Base-by-base conservation (phyloP, 2,329 filamentous ascomycete genomes). In the Ceratocystis ficicola region DNA sequence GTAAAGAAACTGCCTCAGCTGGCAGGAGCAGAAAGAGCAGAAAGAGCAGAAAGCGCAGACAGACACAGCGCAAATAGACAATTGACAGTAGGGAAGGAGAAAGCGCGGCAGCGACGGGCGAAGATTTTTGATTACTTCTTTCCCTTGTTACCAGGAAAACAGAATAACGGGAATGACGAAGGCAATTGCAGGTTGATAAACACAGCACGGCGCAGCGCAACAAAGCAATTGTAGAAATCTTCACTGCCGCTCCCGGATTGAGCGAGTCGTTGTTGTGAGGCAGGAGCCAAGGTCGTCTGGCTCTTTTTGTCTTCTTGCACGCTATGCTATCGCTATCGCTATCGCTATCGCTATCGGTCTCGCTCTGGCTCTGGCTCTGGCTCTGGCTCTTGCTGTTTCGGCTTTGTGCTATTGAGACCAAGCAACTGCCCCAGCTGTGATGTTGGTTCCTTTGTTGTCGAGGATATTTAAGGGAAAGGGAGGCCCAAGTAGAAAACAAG, bases 101-200 rank as follows among this genome's bases (percentile, higher is more conserved):
- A 59, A 5, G 17, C 28, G 55, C 55, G 30, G 55, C 12, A 17
- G 28, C 55, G 30, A 36, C 12, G 28, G 17, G 52, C 1, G 28
- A 7, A 3, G 20, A 25, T 28, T 6, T 25, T 17, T 4, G 15
- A 30, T 8, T n/a, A 20, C 22, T n/a, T 5, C 12, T 30, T 59
- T 36, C 55, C 55, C 25, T 59, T 15, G 25, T 59, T 59, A 17
- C 17, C 55, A 36, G 30, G 55, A 36, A n/a, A 15, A 59, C 6
- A 36, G 17, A 15, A 32, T 15, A 36, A 20, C 28, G 28, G 55
- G 30, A 36, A 59, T 17, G 17, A 17, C 28, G 55, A 30, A 59
- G 55, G 25, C 15, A 59, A 59, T n/a, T 59, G 55, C 55, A n/a
- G 30, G 28, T 59, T n/a, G 7, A 36, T 36, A 30, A 59, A 59